Evolutionary conservation across 176 grass and related monocot species (phyloP).

Genomic region (Tillandsia leiboldiana): DNA sequence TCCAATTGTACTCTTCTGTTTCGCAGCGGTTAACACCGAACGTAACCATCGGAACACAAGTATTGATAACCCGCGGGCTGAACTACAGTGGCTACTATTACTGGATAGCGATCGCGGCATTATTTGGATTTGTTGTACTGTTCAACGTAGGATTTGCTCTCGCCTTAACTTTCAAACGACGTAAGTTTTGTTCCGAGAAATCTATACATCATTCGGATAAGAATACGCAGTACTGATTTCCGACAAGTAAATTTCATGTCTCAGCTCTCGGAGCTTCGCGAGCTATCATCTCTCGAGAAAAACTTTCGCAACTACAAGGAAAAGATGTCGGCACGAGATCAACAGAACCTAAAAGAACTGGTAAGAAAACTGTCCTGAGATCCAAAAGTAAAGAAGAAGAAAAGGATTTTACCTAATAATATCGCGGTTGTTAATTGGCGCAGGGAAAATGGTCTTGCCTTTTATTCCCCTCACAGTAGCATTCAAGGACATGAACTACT

Average conservation of each 20-base stretch:
- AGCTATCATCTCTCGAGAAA: slow-evolving; percentile 51
- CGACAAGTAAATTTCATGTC: slow-evolving; percentile 3
- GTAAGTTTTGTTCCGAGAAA: slow-evolving; percentile 20
- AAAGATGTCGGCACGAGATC: slow-evolving; percentile 6
- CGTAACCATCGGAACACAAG: slow-evolving; percentile 36
- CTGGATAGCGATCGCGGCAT: slow-evolving; percentile 71
- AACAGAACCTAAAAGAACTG: slow-evolving; percentile 15
- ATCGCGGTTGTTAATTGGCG: neutral
- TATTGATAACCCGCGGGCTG: slow-evolving; percentile 47
- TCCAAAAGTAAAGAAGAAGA: neutral
- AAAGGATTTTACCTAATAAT: neutral
- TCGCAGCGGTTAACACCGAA: slow-evolving; percentile 28
- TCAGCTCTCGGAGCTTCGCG: slow-evolving; percentile 35
- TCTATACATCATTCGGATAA: slow-evolving; percentile 3
- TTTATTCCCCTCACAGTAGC: slow-evolving; percentile 65
- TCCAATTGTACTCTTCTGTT: neutral
- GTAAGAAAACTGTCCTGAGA: slow-evolving; percentile 21
- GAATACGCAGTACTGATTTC: neutral
- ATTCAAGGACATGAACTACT: slow-evolving; percentile 77
- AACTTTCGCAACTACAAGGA: slow-evolving; percentile 18
- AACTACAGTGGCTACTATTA: slow-evolving; percentile 59
- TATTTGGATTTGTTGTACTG: slow-evolving; percentile 48
- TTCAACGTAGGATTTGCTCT: slow-evolving; percentile 56
- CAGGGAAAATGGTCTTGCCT: slow-evolving; percentile 72
- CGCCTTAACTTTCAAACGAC: slow-evolving; percentile 49